phyloP scores from a whole-genome alignment of 2,329 filamentous ascomycete species.

The Alternaria sp. region DNA sequence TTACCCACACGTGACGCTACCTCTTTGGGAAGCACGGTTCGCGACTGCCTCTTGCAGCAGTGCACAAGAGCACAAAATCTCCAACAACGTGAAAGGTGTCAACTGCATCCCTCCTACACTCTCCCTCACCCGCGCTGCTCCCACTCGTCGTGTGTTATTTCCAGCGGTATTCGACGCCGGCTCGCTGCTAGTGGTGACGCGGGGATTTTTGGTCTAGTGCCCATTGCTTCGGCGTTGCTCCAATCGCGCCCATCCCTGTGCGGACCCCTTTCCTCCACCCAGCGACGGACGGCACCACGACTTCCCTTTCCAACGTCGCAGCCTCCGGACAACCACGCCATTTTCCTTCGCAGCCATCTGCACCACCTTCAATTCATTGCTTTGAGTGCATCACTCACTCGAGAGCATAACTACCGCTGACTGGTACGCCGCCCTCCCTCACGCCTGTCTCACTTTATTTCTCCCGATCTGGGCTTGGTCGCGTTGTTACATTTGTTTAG shows the following conservation, averaged over 20 bases:
- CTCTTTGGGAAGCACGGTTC: conserved; percentile 26
- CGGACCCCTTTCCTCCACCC: conserved; percentile 47
- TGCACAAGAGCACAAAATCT: conserved; percentile 21
- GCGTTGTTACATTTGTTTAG: conserved; percentile 40
- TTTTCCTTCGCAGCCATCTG: conserved; percentile 33
- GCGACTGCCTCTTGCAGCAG: conserved; percentile 27
- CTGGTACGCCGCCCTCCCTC: conserved; percentile 42
- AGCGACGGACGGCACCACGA: conserved; percentile 41
- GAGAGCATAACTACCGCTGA: conserved; percentile 44
- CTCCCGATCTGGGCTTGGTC: conserved; percentile 43
- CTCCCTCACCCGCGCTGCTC: neutral
- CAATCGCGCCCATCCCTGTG: conserved; percentile 40
- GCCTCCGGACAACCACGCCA: conserved; percentile 37
- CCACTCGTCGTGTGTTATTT: neutral
- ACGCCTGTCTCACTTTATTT: conserved; percentile 39
- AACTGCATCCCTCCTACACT: conserved; percentile 26
- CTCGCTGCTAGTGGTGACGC: conserved; percentile 21
- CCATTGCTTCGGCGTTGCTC: conserved; percentile 41
- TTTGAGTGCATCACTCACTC: conserved; percentile 43
- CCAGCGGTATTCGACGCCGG: conserved; percentile 6
- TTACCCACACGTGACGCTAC: conserved; percentile 39
- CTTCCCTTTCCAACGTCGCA: conserved; percentile 43
- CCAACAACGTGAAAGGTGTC: conserved; percentile 22
- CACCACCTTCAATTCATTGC: conserved; percentile 34
- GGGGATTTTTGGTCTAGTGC: conserved; percentile 45